Evolutionary conservation across 164 flowering plant species (phyloP), one percentile per base, ranked within the genome.

Genomic region (Pachysandra terminalis): DNA sequence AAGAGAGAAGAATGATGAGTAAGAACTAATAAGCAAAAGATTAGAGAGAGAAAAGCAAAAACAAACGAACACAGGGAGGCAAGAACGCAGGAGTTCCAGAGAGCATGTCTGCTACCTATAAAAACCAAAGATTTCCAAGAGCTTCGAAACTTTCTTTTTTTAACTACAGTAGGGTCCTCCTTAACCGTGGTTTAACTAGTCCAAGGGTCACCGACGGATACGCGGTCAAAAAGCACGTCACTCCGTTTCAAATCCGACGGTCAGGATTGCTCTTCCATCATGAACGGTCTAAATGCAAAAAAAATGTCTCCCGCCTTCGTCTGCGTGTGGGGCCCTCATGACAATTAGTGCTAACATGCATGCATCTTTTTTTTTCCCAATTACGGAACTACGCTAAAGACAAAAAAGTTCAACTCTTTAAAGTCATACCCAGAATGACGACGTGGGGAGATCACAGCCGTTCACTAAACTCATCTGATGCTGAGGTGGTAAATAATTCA

Each of bases 21-120:
- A n/a, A n/a, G n/a, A n/a, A n/a, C n/a, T 16, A 8, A 55, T 48
- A n/a, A 41, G 5, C 56, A 12, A 55, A 17, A 55, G 25, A 21
- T 19, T 3, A n/a, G 6, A 28, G n/a, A 45, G 17, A 40, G 45
- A n/a, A n/a, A n/a, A n/a, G n/a, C n/a, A n/a, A n/a, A n/a, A n/a
- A 49, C 48, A 64, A 49, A 40, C 45, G 26, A 23, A 61, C 24
- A 15, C 61, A n/a, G n/a, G n/a, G 62, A 68, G 73, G 74, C 69
- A 83, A 41, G 67, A 53, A 68, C 68, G 52, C 74, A 68, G 71
- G 69, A 61, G 72, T 56, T 73, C 69, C 84, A 84, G 81, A 32
- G 37, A 79, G 82, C 73, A 77, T 80, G 84, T 84, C 82, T 70
- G 81, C 24, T 62, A 16, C 24, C 32, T 67, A 71, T 71, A 68